Conservation (phyloP, 2,329 filamentous ascomycete genomes). For the Verticillium zaregamsianum region DNA sequence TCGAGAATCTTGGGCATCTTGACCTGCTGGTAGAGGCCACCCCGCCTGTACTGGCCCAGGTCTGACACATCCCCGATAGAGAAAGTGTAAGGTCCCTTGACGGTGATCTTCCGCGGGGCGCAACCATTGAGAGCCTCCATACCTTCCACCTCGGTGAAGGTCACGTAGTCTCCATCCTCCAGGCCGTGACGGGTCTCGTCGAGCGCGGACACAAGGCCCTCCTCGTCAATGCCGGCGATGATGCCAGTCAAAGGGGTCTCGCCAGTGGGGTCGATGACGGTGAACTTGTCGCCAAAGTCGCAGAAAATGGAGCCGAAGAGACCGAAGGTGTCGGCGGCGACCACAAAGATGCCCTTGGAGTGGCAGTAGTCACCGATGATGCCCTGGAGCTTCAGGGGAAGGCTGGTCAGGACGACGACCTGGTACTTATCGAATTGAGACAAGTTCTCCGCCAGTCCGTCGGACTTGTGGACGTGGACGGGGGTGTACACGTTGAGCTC, state of each 20-base stretch:
- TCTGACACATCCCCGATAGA: slow-evolving; percentile 90
- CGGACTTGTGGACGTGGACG: slow-evolving; percentile 68
- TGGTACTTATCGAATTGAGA: slow-evolving; percentile 86
- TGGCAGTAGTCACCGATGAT: slow-evolving; percentile 91
- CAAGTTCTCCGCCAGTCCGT: slow-evolving; percentile 70
- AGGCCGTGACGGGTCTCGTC: slow-evolving; percentile 94
- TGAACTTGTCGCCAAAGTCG: slow-evolving; percentile 94
- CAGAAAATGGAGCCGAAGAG: slow-evolving; percentile 96
- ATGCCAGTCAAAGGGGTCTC: slow-evolving; percentile 87
- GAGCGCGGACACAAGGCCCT: slow-evolving; percentile 85
- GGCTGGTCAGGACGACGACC: slow-evolving; percentile 85
- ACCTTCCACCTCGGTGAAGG: slow-evolving; percentile 87
- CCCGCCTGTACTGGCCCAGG: slow-evolving; percentile 80
- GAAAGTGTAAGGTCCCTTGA: slow-evolving; percentile 96
- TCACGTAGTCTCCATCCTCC: slow-evolving; percentile 94
- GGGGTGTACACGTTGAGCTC: slow-evolving; percentile 97
- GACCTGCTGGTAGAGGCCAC: slow-evolving; percentile 89
- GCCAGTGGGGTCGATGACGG: slow-evolving; percentile 82
- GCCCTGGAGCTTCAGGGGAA: slow-evolving; percentile 74
- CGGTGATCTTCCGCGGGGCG: slow-evolving; percentile 83
- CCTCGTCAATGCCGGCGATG: slow-evolving; percentile 82
- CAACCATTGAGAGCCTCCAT: slow-evolving; percentile 83
- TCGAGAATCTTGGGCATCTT: slow-evolving; percentile 96
- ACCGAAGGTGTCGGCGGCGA: slow-evolving; percentile 85
- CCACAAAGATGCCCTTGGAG: slow-evolving; percentile 84